Conservation (phyloP, 106 monocot genomes). For the Posidonia australis region DNA sequence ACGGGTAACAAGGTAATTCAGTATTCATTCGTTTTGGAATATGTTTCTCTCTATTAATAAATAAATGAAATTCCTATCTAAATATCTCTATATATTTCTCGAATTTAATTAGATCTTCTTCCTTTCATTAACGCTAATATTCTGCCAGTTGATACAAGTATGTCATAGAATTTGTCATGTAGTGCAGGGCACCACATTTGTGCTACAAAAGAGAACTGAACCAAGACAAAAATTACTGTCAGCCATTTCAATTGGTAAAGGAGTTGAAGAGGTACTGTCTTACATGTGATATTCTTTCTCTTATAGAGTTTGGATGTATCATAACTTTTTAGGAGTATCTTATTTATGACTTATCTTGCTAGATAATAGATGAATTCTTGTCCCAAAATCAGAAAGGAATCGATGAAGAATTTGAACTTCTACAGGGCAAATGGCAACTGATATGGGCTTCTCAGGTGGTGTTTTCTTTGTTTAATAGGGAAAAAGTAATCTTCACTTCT, state of each 20-base stretch:
- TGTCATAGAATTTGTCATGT: conserved; percentile 17
- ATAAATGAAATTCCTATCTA: too few relatives aligned
- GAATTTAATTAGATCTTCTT: background rate
- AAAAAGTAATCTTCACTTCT: too few relatives aligned
- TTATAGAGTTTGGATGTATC: background rate
- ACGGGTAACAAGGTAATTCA: conserved; percentile 80
- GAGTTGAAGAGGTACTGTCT: conserved; percentile 40
- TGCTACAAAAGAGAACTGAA: conserved; percentile 72
- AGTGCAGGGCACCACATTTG: conserved; percentile 95
- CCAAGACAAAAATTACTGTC: conserved; percentile 71
- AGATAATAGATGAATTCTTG: conserved; percentile 66
- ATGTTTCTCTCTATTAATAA: too few relatives aligned
- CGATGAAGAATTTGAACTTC: conserved; percentile 19
- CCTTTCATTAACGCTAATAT: background rate
- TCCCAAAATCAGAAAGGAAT: conserved; percentile 16
- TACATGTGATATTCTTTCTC: background rate
- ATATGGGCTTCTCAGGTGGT: conserved; percentile 82
- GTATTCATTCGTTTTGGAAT: background rate
- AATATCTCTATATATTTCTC: background rate
- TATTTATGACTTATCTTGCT: conserved; percentile 4
- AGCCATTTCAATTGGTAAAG: conserved; percentile 50
- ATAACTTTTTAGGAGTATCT: conserved; percentile 1
- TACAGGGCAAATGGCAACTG: conserved; percentile 83
- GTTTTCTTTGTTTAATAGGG: background rate
- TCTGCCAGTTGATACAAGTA: conserved; percentile 1